Evolutionary conservation across 495 filamentous ascomycete species (phyloP), one percentile per base, ranked within the genome.

Genomic region (Tuber aestivum): DNA sequence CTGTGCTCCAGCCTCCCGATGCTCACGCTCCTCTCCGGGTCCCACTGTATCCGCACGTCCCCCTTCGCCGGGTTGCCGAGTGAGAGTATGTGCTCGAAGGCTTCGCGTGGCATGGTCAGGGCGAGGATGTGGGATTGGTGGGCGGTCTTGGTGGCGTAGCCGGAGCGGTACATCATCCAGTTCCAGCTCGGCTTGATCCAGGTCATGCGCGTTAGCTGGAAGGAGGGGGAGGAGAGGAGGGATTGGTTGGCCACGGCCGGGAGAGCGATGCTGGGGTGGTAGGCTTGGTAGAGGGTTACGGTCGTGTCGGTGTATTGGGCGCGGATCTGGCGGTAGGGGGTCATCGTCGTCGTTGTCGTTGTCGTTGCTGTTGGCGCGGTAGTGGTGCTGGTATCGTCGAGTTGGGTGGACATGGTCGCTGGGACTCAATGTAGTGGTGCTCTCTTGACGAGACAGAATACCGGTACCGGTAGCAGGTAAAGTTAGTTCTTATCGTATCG

Each of bases 131-230:
- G 86, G 35, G 85, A 82, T 82, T 90, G 89, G 0, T 83, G 75
- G 0, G 77, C 8, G 74, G 86, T 84, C 75, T 90, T 89, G 76
- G 83, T 84, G 12, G 85, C 85, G 82, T 88, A 90, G 14, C 88
- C 89, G 56, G 85, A 84, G 50, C 87, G 87, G 65, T 83, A 82
- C 79, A 90, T 86, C 88, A 91, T 90, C 90, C 90, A 91, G 72
- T 84, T 83, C 86, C 88, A 91, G 69, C 84, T 86, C 8, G 90
- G 90, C 78, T 91, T 91, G 74, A 91, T 88, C 90, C 90, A 91
- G 18, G 89, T 91, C 90, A 91, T 91, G 50, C 90, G 85, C 0
- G 78, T 81, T 42, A 84, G 81, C n/a, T 73, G 79, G 84, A 91
- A 91, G 14, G 84, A 79, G 1, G 88, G 84, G 2, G 86, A 88